phyloP scores from a whole-genome alignment of 176 grass and related monocot genomes.

The Juncus inflexus region DNA sequence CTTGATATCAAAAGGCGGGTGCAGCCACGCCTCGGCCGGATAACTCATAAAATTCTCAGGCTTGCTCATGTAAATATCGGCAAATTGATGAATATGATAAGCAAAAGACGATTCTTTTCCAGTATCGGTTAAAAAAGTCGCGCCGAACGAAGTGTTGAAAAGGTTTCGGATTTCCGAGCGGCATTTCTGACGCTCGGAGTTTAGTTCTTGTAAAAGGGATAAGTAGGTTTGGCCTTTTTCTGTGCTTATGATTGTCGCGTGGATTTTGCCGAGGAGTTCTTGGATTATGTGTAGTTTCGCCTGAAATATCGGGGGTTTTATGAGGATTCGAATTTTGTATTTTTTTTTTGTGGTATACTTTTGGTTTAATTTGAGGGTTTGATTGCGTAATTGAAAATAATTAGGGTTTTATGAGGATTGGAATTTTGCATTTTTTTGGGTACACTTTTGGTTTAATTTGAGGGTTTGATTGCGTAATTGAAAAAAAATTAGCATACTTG shows the following conservation, averaged over 20 bases:
- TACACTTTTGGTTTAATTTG: too few species aligned
- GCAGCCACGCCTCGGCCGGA: constrained; percentile 81
- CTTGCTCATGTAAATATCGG: constrained; percentile 90
- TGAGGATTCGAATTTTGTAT: not conserved
- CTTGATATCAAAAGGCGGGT: constrained; percentile 95
- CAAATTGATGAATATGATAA: constrained; percentile 98
- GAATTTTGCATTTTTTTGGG: too few species aligned
- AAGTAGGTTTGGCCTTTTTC: constrained; percentile 80
- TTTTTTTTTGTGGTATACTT: too few species aligned
- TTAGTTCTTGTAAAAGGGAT: constrained; percentile 72
- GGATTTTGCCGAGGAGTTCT: constrained; percentile 82
- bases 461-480: constrained; percentile 3
- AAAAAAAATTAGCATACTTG: constrained; percentile 39
- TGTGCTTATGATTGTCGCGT: constrained; percentile 76
- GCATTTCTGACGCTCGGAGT: constrained; percentile 67
- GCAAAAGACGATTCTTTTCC: constrained; percentile 90
- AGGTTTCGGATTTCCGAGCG: constrained; percentile 62
- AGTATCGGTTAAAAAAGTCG: constrained; percentile 94
- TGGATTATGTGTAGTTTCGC: constrained; percentile 94
- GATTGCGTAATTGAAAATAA: constrained; percentile 12
- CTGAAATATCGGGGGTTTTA: constrained; percentile 27
- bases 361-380: too few species aligned
- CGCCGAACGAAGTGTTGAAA: constrained; percentile 77
- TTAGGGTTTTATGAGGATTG: too few species aligned
- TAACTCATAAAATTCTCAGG: constrained; percentile 75